Conservation (phyloP, 805 yeast species). For the Metschnikowia proteae region DNA sequence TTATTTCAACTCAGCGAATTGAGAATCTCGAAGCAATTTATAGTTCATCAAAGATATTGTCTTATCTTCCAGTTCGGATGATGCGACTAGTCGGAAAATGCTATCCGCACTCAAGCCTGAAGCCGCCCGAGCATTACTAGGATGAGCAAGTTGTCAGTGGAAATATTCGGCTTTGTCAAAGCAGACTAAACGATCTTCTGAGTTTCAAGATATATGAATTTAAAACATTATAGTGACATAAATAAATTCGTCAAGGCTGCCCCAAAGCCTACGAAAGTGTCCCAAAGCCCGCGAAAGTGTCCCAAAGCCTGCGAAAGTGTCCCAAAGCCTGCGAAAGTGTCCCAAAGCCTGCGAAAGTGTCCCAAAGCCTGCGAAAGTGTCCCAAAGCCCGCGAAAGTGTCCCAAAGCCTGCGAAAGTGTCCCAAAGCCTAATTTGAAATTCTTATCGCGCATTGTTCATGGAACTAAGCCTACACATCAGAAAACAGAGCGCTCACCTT, state of each 20-base stretch:
- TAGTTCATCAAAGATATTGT: background rate
- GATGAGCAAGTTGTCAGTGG: too few species aligned
- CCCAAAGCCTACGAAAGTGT: conserved; percentile 9
- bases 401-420: conserved; percentile 5
- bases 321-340: conserved; percentile 7
- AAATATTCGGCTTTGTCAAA: too few species aligned
- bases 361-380: conserved; percentile 5
- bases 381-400: conserved; percentile 2
- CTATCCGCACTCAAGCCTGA: background rate
- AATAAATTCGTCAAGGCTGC: background rate
- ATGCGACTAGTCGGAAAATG: background rate
- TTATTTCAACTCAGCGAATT: background rate
- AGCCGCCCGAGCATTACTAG: background rate
- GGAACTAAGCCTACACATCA: background rate
- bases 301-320: conserved; percentile 7
- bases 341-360: conserved; percentile 8
- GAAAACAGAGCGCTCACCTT: background rate
- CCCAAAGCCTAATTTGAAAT: background rate
- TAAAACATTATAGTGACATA: background rate
- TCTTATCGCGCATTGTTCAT: background rate
- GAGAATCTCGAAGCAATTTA: background rate
- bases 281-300: conserved; percentile 2
- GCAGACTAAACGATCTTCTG: too few species aligned
- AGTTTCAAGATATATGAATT: too few species aligned
- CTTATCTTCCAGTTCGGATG: conserved; percentile 1